Conservation (phyloP, 805 yeast species). For the Brettanomyces sp. region DNA sequence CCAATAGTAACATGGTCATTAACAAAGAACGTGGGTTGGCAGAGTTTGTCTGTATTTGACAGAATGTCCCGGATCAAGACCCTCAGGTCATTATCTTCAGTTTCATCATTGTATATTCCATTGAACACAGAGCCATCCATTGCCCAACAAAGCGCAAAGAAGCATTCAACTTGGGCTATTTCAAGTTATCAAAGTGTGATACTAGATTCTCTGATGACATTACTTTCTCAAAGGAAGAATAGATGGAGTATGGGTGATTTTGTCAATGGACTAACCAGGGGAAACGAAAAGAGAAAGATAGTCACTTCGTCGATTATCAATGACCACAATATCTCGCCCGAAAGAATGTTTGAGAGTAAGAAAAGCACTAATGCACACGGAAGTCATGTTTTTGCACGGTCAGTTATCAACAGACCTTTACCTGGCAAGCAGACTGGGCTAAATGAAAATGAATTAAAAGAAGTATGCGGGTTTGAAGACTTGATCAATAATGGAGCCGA, state of each 20-base stretch:
- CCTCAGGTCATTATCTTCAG: slow-evolving; percentile 34
- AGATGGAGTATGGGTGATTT: slow-evolving; percentile 34
- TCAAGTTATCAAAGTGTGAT: slow-evolving; percentile 29
- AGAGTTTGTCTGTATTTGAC: slow-evolving; percentile 2
- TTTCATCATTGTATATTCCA: slow-evolving; percentile 51
- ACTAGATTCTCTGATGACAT: slow-evolving; percentile 35
- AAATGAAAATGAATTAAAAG: not conserved
- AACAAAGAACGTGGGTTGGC: slow-evolving; percentile 1
- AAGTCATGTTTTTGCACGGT: slow-evolving; percentile 19
- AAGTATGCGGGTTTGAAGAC: slow-evolving; percentile 4
- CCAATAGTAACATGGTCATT: slow-evolving; percentile 39
- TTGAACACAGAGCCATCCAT: slow-evolving; percentile 21
- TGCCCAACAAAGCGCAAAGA: too few species aligned
- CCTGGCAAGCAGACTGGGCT: not conserved
- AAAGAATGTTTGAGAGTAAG: too few species aligned
- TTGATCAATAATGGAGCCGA: slow-evolving; percentile 12
- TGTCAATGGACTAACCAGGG: slow-evolving; percentile 32
- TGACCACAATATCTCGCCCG: too few species aligned
- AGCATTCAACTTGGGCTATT: slow-evolving; percentile 33
- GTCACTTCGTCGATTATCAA: slow-evolving; percentile 2
- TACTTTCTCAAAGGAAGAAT: slow-evolving; percentile 20
- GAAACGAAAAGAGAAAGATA: slow-evolving; percentile 25
- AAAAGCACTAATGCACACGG: not conserved
- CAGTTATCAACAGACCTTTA: slow-evolving; percentile 16
- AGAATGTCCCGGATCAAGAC: slow-evolving; percentile 35